Evolutionary conservation across 83 land plant species (phyloP), one percentile per base, ranked within the genome.

Genomic region (Picea abies): DNA sequence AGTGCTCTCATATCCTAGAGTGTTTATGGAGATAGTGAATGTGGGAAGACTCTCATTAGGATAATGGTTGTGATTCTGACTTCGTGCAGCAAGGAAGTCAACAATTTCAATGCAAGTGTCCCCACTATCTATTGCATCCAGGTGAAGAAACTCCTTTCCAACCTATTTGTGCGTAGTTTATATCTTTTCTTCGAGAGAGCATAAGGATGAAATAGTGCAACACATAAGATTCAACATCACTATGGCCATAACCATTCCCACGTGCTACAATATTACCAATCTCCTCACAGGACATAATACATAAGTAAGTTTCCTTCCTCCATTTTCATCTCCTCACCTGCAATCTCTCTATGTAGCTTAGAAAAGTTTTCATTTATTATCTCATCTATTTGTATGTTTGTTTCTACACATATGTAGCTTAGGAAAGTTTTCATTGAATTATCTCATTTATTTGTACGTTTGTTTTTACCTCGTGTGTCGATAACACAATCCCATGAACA

Each of bases 271-370:
- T 64, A 81, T 87, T 47, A 78, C 41, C 67, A 83, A 83, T 71
- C 75, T 85, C 32, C 87, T 83, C 3, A 79, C 25, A 9, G 87
- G 89, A 4, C 83, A 90, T 80, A 90, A 90, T 90, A 89, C 68
- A 89, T 85, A 61, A 63, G 89, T 90, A 83, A 84, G 85, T n/a
- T 29, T 17, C 5, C 49, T 8, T 41, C 44, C 4, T 41, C 44
- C 44, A 41, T 41, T 41, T 3, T 41, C 5, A 41, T 41, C 44
- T 41, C 44, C 0, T 5, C 44, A 41, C 44, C 44, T 41, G 44
- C 44, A 41, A 41, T 5, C 5, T 41, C 44, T 5, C 44, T 5
- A 41, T 41, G 44, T 41, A 41, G 44, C 5, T 29, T 29, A 29
- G 29, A 29, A 29, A 29, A 29, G 0, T 29, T 29, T 29, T 29